phyloP scores from a whole-genome alignment of 305 asterid genomes.

The Fraxinus dipetala region DNA sequence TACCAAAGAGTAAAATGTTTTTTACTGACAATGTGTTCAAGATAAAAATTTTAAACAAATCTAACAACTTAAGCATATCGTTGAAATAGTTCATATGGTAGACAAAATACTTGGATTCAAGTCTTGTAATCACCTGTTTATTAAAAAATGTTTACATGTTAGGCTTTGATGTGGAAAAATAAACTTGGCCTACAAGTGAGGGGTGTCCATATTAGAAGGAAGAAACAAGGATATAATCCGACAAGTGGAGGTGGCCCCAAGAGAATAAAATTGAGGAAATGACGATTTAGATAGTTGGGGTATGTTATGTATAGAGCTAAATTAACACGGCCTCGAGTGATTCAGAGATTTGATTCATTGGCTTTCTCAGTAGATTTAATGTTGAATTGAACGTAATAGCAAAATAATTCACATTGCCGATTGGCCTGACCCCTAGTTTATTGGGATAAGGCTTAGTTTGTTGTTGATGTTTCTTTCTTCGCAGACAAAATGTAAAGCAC shows the following conservation, averaged over 20 bases:
- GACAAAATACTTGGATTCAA: neutral
- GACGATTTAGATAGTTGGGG: neutral
- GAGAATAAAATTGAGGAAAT: neutral
- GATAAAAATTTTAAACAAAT: neutral
- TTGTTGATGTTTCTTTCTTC: neutral
- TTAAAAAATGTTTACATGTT: neutral
- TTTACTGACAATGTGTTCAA: slow-evolving; percentile 15
- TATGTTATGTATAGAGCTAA: neutral
- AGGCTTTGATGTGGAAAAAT: neutral
- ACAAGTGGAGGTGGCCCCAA: neutral
- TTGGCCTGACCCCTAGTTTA: neutral
- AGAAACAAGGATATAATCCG: neutral
- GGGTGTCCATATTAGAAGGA: neutral
- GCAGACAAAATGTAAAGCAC: neutral
- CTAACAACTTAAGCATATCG: neutral
- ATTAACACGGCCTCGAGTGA: neutral
- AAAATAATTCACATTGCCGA: neutral
- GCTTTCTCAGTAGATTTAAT: neutral
- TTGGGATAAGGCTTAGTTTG: neutral
- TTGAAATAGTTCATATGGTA: neutral
- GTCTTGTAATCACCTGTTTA: neutral
- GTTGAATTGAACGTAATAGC: neutral
- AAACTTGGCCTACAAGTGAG: neutral
- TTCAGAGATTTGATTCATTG: neutral
- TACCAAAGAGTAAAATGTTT: neutral